phyloP scores from a whole-genome alignment of 2,329 filamentous ascomycete species.

The Epichloe hybrida region DNA sequence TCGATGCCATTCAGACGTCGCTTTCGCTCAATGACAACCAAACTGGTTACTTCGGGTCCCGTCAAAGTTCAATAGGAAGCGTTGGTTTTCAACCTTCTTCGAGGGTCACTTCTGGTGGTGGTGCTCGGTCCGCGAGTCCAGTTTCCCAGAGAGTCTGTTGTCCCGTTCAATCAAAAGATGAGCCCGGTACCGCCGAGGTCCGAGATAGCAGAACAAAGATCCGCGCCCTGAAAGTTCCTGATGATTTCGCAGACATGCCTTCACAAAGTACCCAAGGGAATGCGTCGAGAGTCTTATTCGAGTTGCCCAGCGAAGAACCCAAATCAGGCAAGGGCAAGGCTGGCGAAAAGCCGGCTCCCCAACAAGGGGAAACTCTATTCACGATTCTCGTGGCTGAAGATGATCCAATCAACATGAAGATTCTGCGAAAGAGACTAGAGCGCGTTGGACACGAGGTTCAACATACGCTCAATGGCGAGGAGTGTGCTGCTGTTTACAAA shows the following conservation, averaged over 20 bases:
- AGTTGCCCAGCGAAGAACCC: slow-evolving; percentile 17
- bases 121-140: slow-evolving; percentile 8
- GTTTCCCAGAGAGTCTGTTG: neutral
- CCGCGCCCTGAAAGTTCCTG: slow-evolving; percentile 33
- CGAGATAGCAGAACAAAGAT: slow-evolving; percentile 32
- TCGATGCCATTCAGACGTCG: slow-evolving; percentile 56
- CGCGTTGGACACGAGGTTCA: slow-evolving; percentile 59
- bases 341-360: slow-evolving; percentile 11
- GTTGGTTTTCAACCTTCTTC: slow-evolving; percentile 5
- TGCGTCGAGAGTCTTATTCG: slow-evolving; percentile 25
- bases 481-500: slow-evolving; percentile 60
- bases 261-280: slow-evolving; percentile 15
- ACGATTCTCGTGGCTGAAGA: slow-evolving; percentile 73
- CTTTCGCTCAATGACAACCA: slow-evolving; percentile 27
- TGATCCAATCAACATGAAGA: slow-evolving; percentile 74
- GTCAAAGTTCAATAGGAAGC: slow-evolving; percentile 7
- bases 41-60: slow-evolving; percentile 15
- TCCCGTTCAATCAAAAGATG: slow-evolving; percentile 5
- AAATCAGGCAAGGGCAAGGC: slow-evolving; percentile 2
- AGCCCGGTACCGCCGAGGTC: slow-evolving; percentile 25
- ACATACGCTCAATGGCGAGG: slow-evolving; percentile 70
- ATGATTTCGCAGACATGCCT: slow-evolving; percentile 28
- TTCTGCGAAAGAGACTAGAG: slow-evolving; percentile 67
- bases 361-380: slow-evolving; percentile 22
- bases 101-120: neutral